phyloP scores from a whole-genome alignment of 306 rosid species.

The Malus fusca region DNA sequence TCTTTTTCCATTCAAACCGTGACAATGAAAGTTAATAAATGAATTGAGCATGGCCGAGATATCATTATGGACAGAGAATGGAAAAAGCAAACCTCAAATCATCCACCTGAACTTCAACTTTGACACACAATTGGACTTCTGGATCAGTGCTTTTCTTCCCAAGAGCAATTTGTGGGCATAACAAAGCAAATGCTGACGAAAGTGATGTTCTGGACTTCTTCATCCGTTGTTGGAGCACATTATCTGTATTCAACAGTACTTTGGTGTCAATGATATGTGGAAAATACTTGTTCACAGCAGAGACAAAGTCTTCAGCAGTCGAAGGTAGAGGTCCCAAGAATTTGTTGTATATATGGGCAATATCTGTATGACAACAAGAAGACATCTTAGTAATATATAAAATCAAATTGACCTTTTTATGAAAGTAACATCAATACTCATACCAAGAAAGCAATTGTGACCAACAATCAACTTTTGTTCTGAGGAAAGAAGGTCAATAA shows the following conservation, averaged over 20 bases:
- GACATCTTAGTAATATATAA: slow-evolving; percentile 18
- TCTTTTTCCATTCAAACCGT: neutral
- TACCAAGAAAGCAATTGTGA: slow-evolving; percentile 92
- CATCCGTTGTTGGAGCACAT: slow-evolving; percentile 55
- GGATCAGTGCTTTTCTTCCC: slow-evolving; percentile 34
- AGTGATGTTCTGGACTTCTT: slow-evolving; percentile 62
- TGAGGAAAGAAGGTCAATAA: slow-evolving; percentile 78
- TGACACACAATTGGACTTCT: slow-evolving; percentile 33
- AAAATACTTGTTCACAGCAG: slow-evolving; percentile 64
- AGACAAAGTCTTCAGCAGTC: slow-evolving; percentile 64
- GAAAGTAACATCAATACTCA: slow-evolving; percentile 1
- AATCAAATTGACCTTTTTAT: neutral
- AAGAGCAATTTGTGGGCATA: slow-evolving; percentile 70
- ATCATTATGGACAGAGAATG: neutral
- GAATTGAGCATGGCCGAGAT: slow-evolving; percentile 1
- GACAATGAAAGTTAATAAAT: neutral
- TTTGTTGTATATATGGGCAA: slow-evolving; percentile 75
- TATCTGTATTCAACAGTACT: slow-evolving; percentile 54
- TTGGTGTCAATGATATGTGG: slow-evolving; percentile 79
- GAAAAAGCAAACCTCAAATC: slow-evolving; percentile 61
- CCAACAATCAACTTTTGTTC: slow-evolving; percentile 83
- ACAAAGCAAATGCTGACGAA: slow-evolving; percentile 60
- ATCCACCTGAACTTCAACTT: slow-evolving; percentile 75
- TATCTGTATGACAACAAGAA: slow-evolving; percentile 49
- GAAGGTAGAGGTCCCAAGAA: slow-evolving; percentile 82